phyloP scores from a whole-genome alignment of 768 basidiomycete species.

The Cystofilobasidium macerans region DNA sequence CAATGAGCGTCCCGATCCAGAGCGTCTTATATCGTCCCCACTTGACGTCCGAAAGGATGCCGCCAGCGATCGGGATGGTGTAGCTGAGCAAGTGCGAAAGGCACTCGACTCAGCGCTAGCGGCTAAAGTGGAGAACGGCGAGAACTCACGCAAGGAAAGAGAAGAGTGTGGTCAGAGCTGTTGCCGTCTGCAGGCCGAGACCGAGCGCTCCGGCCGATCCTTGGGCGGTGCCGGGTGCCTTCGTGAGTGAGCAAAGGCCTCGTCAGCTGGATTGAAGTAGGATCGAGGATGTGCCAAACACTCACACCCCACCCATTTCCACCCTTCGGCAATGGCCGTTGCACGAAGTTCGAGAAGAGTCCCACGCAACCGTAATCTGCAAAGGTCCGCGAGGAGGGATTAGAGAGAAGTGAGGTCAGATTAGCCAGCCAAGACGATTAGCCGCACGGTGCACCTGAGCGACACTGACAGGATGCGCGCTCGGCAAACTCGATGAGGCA shows the following conservation, averaged over 20 bases:
- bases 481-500: slow-evolving; percentile 34
- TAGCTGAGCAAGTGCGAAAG: slow-evolving; percentile 20
- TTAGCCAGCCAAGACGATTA: not conserved
- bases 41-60: slow-evolving; percentile 36
- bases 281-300: too few species aligned
- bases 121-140: not conserved
- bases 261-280: too few species aligned
- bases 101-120: not conserved
- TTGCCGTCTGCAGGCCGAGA: not conserved
- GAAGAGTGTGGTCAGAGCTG: slow-evolving; percentile 23
- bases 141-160: slow-evolving; percentile 31
- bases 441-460: not conserved
- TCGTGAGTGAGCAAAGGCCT: too few species aligned
- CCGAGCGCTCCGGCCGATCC: slow-evolving; percentile 4
- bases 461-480: slow-evolving; percentile 24
- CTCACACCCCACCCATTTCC: slow-evolving; percentile 24
- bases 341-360: slow-evolving; percentile 19
- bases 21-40: slow-evolving; percentile 30
- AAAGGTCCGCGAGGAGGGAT: too few species aligned
- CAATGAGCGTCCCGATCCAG: slow-evolving; percentile 16
- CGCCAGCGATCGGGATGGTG: slow-evolving; percentile 35
- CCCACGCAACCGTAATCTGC: not conserved
- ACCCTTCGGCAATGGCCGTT: not conserved
- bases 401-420: not conserved
- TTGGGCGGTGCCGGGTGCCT: not conserved